Conservation (phyloP, 768 basidiomycete species). For the Tephrocybe rancida region DNA sequence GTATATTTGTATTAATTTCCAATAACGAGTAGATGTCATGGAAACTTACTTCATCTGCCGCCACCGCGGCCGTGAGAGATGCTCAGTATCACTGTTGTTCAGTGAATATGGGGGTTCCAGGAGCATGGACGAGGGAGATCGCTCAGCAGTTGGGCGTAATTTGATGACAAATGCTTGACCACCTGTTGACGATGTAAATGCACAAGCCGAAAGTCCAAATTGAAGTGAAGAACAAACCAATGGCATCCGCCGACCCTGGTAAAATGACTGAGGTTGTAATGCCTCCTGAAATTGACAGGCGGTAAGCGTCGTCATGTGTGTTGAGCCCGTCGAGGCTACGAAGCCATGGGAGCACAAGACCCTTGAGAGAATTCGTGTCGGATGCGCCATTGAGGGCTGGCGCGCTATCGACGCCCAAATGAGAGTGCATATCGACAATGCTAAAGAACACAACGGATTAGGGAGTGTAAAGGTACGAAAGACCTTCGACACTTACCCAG, state of each 20-base stretch:
- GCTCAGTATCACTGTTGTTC: conserved; percentile 50
- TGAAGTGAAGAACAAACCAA: conserved; percentile 40
- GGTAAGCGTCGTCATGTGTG: conserved; percentile 76
- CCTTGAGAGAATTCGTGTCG: conserved; percentile 60
- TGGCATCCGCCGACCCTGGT: conserved; percentile 71
- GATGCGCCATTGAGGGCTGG: conserved; percentile 38
- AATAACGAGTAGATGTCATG: background rate
- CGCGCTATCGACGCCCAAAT: conserved; percentile 40
- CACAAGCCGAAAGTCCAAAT: background rate
- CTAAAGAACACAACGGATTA: conserved; percentile 1
- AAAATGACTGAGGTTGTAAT: conserved; percentile 77
- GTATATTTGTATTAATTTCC: background rate
- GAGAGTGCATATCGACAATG: conserved; percentile 51
- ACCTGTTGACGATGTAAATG: conserved; percentile 36
- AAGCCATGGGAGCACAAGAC: conserved; percentile 61
- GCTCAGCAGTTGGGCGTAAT: conserved; percentile 69
- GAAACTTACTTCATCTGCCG: conserved; percentile 72
- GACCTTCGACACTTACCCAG: conserved; percentile 30
- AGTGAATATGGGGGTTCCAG: conserved; percentile 76
- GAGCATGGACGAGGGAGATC: conserved; percentile 72
- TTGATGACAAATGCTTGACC: conserved; percentile 82
- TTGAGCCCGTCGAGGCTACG: conserved; percentile 79
- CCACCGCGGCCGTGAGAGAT: conserved; percentile 56
- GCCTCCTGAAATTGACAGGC: conserved; percentile 71
- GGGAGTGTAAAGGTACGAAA: background rate